These are phyloP conservation scores for Afroboletus lepidellus DNA, from an alignment of 1,284 basidiomycete genomes.

Conservation along the genomic window DNA sequence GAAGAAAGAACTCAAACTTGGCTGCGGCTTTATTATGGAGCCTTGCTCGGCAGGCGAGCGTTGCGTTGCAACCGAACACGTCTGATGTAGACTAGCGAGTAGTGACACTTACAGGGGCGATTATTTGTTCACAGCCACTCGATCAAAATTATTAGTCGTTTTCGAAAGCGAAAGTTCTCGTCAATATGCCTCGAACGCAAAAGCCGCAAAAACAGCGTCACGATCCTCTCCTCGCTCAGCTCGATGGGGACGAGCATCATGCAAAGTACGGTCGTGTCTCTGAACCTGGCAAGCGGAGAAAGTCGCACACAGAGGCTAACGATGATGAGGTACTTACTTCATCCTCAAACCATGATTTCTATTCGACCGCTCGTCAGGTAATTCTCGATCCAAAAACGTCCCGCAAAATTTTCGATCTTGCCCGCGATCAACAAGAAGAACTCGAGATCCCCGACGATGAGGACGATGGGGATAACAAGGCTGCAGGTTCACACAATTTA, in stretches of 20 bases:
- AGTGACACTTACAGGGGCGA: background rate
- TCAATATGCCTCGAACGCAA: constrained; percentile 59
- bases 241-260: constrained; percentile 72
- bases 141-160: no score
- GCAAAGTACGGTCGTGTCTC: constrained; percentile 79
- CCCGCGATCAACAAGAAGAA: constrained; percentile 92
- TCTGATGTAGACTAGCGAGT: no score
- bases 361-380: constrained; percentile 43
- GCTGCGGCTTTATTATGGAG: background rate
- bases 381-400: constrained; percentile 87
- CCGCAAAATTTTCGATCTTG: constrained; percentile 88
- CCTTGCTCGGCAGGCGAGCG: background rate
- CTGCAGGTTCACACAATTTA: constrained; percentile 43
- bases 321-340: constrained; percentile 47
- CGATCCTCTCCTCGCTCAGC: constrained; percentile 82
- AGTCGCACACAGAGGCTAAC: constrained; percentile 48
- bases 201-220: constrained; percentile 65
- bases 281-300: constrained; percentile 71
- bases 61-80: background rate
- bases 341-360: background rate
- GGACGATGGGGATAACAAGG: constrained; percentile 35
- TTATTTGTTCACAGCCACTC: constrained; percentile 19
- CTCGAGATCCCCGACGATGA: constrained; percentile 56
- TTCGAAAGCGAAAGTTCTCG: no score
- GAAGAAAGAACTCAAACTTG: background rate